Base-by-base conservation (phyloP, 768 basidiomycete species). In the Mycena sanguinolenta region DNA sequence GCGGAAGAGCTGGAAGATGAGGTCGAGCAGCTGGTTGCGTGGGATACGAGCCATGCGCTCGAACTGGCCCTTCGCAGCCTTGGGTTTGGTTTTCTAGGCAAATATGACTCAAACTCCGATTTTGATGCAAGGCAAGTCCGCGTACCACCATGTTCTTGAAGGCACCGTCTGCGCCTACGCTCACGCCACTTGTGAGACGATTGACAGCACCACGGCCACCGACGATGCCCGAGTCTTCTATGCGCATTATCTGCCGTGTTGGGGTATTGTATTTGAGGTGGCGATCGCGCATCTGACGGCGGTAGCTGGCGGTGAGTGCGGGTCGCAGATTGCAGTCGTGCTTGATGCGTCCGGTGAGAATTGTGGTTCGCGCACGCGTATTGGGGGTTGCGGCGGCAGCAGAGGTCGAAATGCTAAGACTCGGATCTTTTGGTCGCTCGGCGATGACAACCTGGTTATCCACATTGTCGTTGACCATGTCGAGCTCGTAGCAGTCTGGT, bases 41-140 rank as follows among this genome's bases (percentile, higher is more conserved):
- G 95, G 95, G 82, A 98, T 91, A 78, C 96, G 94, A n/a, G 93
- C 92, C 89, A 94, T 93, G 74, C 94, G 92, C 80, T 96, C 95
- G 82, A 93, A 93, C 17, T 88, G 83, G 32, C 92, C 92, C 74
- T 94, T 93, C 21, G 85, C 79, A 2, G 83, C 85, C 78, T 92
- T 94, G 44, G 82, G 87, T 80, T 91, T 94, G 19, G 89, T 84
- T 86, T 88, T 89, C 92, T 91, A 72, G 16, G 68, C 71, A 9
- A 50, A 57, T n/a, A n/a, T 68, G 19, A 78, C 69, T 70, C 25
- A 36, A 46, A 14, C 10, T 53, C 5, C 28, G 67, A 58, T 30
- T 67, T 59, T 14, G 58, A 44, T 70, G 64, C 54, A 46, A 57
- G 19, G 61, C 66, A 58, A 39, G 39, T 54, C 34, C 84, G 25